Percentiles rank a stretch among this genome's conserved stretches.
These are phyloP conservation scores for Salvia sclarea DNA, from an alignment of 305 asterid species.

Conservation along the genomic window DNA sequence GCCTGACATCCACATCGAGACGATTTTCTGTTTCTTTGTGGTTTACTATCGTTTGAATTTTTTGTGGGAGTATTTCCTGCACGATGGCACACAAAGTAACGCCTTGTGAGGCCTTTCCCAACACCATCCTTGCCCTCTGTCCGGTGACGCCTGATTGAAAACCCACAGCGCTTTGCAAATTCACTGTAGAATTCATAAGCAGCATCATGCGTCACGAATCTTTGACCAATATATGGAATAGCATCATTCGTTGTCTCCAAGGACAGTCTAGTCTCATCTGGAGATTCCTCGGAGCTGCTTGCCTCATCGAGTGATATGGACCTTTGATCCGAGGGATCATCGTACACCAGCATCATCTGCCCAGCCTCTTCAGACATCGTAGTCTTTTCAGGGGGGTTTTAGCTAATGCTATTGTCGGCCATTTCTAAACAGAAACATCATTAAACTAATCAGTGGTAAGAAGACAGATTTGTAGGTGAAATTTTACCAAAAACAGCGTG, in stretches of 20 bases:
- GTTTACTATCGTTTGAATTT: slow-evolving; percentile 58
- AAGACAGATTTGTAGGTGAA: background rate
- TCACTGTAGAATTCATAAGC: slow-evolving; percentile 88
- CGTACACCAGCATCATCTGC: slow-evolving; percentile 74
- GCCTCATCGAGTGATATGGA: slow-evolving; percentile 79
- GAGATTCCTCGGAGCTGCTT: slow-evolving; percentile 91
- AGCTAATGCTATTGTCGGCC: slow-evolving; percentile 32
- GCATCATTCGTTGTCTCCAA: slow-evolving; percentile 56
- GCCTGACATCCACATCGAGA: slow-evolving; percentile 98
- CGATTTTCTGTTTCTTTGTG: slow-evolving; percentile 90
- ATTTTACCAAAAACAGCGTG: background rate
- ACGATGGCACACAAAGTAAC: slow-evolving; percentile 96
- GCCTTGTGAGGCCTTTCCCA: slow-evolving; percentile 93
- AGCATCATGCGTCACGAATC: slow-evolving; percentile 77
- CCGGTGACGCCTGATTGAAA: slow-evolving; percentile 90
- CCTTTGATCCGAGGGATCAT: slow-evolving; percentile 80
- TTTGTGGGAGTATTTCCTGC: slow-evolving; percentile 92
- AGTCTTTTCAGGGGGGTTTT: slow-evolving; percentile 25
- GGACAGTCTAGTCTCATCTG: slow-evolving; percentile 65
- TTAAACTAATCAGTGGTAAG: slow-evolving; percentile 17
- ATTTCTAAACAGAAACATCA: slow-evolving; percentile 28
- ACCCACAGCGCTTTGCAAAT: slow-evolving; percentile 82
- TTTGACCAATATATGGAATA: slow-evolving; percentile 77
- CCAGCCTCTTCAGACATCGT: slow-evolving; percentile 75
- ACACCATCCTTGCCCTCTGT: slow-evolving; percentile 96